These are phyloP conservation scores for Tubosaeta sp. DNA, from an alignment of 768 basidiomycete species.

Conservation along the genomic window DNA sequence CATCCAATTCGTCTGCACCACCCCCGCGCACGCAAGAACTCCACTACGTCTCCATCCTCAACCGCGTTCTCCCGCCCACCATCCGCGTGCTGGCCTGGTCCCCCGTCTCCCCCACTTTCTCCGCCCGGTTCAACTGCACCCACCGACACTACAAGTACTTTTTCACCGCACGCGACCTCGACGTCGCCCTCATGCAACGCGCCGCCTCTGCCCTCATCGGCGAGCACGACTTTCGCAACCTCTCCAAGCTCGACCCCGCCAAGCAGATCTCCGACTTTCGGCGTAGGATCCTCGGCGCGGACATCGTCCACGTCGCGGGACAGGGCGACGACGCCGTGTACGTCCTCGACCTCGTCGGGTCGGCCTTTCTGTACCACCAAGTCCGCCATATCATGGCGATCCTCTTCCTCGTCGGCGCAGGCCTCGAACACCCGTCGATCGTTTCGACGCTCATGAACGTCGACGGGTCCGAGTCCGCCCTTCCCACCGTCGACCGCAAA, in stretches of 20 bases:
- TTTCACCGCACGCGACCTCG: constrained; percentile 66
- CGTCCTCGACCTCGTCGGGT: constrained; percentile 82
- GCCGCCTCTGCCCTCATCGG: constrained; percentile 73
- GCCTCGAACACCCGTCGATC: constrained; percentile 69
- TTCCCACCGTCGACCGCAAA: constrained; percentile 60
- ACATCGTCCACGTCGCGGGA: constrained; percentile 46
- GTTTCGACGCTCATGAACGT: constrained; percentile 73
- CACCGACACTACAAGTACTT: constrained; percentile 98
- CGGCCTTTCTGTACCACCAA: constrained; percentile 92
- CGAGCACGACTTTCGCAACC: constrained; percentile 92
- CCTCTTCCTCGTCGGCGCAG: constrained; percentile 81
- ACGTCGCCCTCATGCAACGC: constrained; percentile 69
- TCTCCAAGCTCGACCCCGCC: constrained; percentile 88
- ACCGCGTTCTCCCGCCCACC: constrained; percentile 81
- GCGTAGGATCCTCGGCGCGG: constrained; percentile 63
- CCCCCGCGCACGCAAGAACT: constrained; percentile 46
- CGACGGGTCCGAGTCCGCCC: constrained; percentile 33
- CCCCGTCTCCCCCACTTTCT: constrained; percentile 73
- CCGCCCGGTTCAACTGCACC: constrained; percentile 82
- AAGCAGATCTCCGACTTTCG: constrained; percentile 86
- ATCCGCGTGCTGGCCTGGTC: constrained; percentile 95
- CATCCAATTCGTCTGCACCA: constrained; percentile 31
- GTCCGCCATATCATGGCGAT: constrained; percentile 93
- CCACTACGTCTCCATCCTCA: constrained; percentile 76
- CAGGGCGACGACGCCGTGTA: constrained; percentile 38